phyloP scores from a whole-genome alignment of 139 green algal species.

The Chlorella sp. region DNA sequence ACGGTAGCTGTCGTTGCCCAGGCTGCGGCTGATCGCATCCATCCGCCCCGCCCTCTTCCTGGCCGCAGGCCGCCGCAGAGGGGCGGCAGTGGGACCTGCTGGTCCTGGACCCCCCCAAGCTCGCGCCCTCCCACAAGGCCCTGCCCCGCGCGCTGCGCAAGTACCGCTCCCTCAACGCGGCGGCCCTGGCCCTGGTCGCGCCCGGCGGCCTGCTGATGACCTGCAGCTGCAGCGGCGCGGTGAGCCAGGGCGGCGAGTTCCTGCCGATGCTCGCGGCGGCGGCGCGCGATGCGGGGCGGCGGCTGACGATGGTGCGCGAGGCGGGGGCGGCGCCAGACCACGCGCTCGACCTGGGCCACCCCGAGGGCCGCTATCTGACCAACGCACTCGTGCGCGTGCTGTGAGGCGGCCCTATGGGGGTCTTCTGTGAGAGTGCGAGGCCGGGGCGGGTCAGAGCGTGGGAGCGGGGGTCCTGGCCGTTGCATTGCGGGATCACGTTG shows the following conservation, averaged over 20 bases:
- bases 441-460: background rate
- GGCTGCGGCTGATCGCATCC: too few species aligned
- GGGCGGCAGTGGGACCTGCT: conserved; percentile 78
- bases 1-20: too few species aligned
- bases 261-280: conserved; percentile 52
- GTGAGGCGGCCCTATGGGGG: conserved; percentile 24
- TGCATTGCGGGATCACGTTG: too few species aligned
- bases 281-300: conserved; percentile 25
- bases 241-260: conserved; percentile 76
- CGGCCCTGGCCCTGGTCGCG: conserved; percentile 72
- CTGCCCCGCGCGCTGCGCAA: conserved; percentile 42
- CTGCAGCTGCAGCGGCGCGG: conserved; percentile 89
- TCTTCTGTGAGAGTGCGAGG: background rate
- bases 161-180: conserved; percentile 69
- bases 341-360: conserved; percentile 70
- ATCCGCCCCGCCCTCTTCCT: background rate
- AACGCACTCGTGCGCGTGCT: conserved; percentile 63
- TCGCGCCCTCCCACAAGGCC: conserved; percentile 77
- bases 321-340: conserved; percentile 76
- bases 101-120: conserved; percentile 95
- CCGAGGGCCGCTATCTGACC: conserved; percentile 86
- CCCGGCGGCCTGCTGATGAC: conserved; percentile 92
- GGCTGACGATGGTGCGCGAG: conserved; percentile 64
- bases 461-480: too few species aligned
- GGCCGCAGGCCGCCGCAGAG: conserved; percentile 14